phyloP scores from a whole-genome alignment of 306 rosid genomes.

The Sechiopsis laciniata region DNA sequence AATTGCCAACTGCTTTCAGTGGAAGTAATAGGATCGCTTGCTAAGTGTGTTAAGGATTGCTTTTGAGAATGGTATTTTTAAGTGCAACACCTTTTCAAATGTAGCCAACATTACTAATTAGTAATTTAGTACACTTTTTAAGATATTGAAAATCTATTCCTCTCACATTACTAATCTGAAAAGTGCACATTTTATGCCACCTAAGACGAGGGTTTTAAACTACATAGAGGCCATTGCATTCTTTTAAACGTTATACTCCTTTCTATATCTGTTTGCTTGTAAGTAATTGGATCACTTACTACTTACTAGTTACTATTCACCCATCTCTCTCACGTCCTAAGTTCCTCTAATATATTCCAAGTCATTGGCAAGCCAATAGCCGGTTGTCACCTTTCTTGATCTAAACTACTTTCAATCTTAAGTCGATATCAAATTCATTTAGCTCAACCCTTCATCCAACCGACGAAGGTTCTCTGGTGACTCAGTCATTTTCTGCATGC shows the following conservation, averaged over 20 bases:
- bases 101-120: neutral
- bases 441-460: neutral
- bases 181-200: neutral
- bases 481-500: neutral
- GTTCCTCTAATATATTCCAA: neutral
- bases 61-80: neutral
- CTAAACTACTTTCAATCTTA: neutral
- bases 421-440: neutral
- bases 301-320: too few species aligned
- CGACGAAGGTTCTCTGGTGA: neutral
- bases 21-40: neutral
- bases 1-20: neutral
- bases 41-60: neutral
- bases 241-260: neutral
- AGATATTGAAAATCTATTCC: constrained; percentile 5
- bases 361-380: neutral
- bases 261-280: neutral
- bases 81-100: neutral
- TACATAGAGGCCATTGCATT: neutral
- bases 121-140: neutral
- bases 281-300: neutral
- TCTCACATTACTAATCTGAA: neutral
- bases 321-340: neutral
- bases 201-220: neutral
- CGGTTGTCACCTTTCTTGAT: neutral